Evolutionary conservation across 345 rosid genomes (phyloP), one percentile per base, ranked within the genome.

Genomic region (Boechera divaricarpa): DNA sequence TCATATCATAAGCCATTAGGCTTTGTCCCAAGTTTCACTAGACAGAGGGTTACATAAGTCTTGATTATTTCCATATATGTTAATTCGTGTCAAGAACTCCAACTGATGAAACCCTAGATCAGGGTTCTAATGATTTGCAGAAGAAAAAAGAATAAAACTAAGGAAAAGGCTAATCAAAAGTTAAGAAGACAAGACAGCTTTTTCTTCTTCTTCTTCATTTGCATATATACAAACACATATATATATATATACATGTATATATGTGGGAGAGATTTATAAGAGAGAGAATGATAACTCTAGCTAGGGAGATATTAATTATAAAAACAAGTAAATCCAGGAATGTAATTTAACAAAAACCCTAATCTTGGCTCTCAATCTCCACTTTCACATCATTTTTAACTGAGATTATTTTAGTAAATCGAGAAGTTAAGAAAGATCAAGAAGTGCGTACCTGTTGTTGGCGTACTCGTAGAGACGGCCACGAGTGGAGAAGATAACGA

Each of bases 381-480:
- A 24, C 32, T 42, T 63, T n/a, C 21, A 0, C 41, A 69, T 68
- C 44, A 53, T 10, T 18, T n/a, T 39, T 10, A 52, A 61, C 7
- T 31, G 13, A 3, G 16, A 13, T 13, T 28, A 13, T 42, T 13
- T 51, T 9, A 29, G 7, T 10, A 53, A 49, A 61, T 15, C 29
- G 31, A 52, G 47, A 55, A 39, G 42, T 39, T 39, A 42, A 67
- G 21, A 24, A 57, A 72, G 63, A 26, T 35, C 16, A 42, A 13
- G 26, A 53, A 53, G 29, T 28, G 0, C 11, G 60, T 64, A 90
- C 97, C 95, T 92, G 91, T 86, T 85, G 76, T 88, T 90, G 67
- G 97, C 87, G 45, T 92, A 90, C 72, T 92, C 97, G 53, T 92
- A 92, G 83, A 92, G 95, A 16, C 95, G 91, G 72, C 96, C 97